phyloP scores from a whole-genome alignment of 2,329 filamentous ascomycete genomes.

The Lachnellula cervina region DNA sequence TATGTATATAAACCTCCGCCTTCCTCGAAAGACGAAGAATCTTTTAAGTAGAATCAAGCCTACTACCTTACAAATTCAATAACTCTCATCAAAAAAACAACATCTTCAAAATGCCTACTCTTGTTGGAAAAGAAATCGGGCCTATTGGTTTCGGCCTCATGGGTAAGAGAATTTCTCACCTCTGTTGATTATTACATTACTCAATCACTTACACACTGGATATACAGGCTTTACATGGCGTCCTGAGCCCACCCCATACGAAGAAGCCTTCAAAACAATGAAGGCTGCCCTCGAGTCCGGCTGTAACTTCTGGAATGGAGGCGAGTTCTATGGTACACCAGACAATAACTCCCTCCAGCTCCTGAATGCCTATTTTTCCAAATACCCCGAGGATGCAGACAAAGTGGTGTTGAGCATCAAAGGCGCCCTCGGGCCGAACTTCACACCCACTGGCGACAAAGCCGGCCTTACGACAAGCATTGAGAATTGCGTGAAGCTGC shows the following conservation, averaged over 20 bases:
- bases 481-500: conserved; percentile 47
- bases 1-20: no score
- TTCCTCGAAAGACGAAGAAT: no score
- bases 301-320: conserved; percentile 54
- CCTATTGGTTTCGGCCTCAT: conserved; percentile 16
- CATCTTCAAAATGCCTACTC: background rate
- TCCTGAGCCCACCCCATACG: conserved; percentile 32
- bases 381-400: conserved; percentile 57
- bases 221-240: conserved; percentile 27
- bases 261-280: conserved; percentile 49
- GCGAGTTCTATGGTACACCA: conserved; percentile 58
- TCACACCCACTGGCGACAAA: conserved; percentile 31
- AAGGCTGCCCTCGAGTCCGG: conserved; percentile 44
- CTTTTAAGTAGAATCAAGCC: no score
- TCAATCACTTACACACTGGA: background rate
- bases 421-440: conserved; percentile 42
- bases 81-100: no score
- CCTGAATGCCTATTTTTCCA: conserved; percentile 55
- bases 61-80: no score
- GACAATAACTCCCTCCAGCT: conserved; percentile 56
- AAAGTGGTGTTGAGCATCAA: conserved; percentile 60
- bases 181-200: background rate
- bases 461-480: conserved; percentile 50
- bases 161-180: background rate
- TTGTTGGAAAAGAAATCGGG: conserved; percentile 13